Evolutionary conservation across 306 rosid species (phyloP), one percentile per base, ranked within the genome.

Genomic region (Begonia loranthoides): DNA sequence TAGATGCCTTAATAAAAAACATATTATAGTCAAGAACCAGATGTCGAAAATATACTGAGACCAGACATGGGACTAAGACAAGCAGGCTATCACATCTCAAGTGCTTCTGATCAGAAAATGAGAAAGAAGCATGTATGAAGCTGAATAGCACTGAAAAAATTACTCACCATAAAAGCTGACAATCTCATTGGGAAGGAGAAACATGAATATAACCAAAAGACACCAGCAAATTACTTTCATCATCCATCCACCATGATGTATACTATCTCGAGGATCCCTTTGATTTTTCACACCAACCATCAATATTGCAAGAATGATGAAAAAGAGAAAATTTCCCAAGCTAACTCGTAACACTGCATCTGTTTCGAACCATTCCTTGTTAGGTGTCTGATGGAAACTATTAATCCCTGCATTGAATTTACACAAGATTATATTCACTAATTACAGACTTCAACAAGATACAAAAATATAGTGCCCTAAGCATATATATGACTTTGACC

Each of bases 241-340:
- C 99, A 92, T 92, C 99, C 99, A 92, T 58, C 99, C 99, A 56
- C 99, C 99, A 50, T 92, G 99, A 68, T 92, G 99, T 70, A 92
- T 21, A 53, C 62, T 45, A 74, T 92, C 99, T 60, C 99, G 99
- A 15, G 94, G 99, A 75, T 92, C 99, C 83, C 75, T 85, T 68
- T 92, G 99, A 62, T 43, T 86, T 66, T 79, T 92, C 14, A 92
- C 99, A 48, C 99, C 99, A 53, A 83, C 22, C 99, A 92, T 92
- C 43, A 83, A 12, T 64, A 82, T 41, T 13, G 99, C 77, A 5
- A 92, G 72, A 65, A 79, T 76, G 22, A 96, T 80, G 80, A 92
- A 92, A 71, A 92, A 92, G 28, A 92, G 76, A 75, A 83, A 92
- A 69, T 92, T 92, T 6, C 99, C 99, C 83, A 92, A 64, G 84